Evolutionary conservation across 345 rosid species (phyloP).

Genomic region (Cardiospermum halicacabum): DNA sequence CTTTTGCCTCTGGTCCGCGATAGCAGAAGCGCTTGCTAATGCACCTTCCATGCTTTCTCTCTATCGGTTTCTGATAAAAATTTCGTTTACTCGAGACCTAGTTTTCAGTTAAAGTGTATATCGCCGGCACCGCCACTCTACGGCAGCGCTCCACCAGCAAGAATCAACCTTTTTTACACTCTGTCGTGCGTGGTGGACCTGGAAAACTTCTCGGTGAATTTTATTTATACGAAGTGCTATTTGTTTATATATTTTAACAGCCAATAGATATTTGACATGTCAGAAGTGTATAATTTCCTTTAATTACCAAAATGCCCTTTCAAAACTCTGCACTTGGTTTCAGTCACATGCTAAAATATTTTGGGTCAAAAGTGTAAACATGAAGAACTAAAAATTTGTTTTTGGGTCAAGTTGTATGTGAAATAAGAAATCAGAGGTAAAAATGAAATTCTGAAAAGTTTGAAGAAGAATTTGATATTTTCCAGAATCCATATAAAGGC

Average conservation of each 20-base stretch:
- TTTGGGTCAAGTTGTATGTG: no score
- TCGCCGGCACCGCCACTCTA: neutral
- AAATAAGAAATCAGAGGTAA: no score
- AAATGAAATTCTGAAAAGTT: no score
- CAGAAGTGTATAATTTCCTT: neutral
- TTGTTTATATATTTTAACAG: neutral
- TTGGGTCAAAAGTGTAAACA: no score
- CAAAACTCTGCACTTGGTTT: no score
- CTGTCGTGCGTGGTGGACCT: neutral
- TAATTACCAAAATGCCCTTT: neutral
- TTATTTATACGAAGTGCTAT: neutral
- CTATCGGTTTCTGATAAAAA: neutral
- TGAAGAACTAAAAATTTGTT: no score
- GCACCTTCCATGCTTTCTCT: constrained; percentile 66
- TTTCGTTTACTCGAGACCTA: neutral
- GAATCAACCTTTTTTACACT: neutral
- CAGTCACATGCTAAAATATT: no score
- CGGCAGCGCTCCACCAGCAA: neutral
- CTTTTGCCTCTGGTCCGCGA: constrained; percentile 92
- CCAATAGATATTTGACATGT: neutral
- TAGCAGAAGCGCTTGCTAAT: constrained; percentile 63
- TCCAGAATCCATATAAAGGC: no score
- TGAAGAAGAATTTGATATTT: no score
- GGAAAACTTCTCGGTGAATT: neutral
- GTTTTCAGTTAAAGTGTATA: neutral